A percentile compares a stretch with the other conserved stretches of the same genome.
Conservation (phyloP, 306 rosid genomes). For the Medicago arabica region DNA sequence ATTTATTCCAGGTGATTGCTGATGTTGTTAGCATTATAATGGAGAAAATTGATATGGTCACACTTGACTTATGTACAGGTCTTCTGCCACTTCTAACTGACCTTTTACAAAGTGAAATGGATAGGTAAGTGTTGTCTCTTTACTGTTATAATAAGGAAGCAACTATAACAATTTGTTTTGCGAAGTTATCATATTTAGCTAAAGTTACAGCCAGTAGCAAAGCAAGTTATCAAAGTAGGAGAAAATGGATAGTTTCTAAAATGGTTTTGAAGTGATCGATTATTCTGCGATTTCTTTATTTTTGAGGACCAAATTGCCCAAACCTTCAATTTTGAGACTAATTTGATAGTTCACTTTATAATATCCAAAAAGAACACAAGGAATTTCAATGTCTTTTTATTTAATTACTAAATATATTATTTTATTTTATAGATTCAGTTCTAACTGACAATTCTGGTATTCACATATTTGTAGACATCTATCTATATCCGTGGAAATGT, state of each 20-base stretch:
- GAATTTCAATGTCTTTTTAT: slow-evolving; percentile 12
- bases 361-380: slow-evolving; percentile 5
- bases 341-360: background rate
- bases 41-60: slow-evolving; percentile 75
- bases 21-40: slow-evolving; percentile 83
- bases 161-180: background rate
- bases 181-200: background rate
- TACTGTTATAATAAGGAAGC: slow-evolving; percentile 7
- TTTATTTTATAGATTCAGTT: slow-evolving; percentile 13
- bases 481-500: slow-evolving; percentile 81
- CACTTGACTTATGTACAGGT: slow-evolving; percentile 81
- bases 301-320: background rate
- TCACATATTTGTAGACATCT: slow-evolving; percentile 61
- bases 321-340: background rate
- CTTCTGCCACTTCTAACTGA: slow-evolving; percentile 75
- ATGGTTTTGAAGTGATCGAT: background rate
- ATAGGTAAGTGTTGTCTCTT: slow-evolving; percentile 57
- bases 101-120: slow-evolving; percentile 88
- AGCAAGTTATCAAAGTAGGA: background rate
- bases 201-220: background rate
- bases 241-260: background rate
- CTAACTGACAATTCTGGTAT: slow-evolving; percentile 42
- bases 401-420: background rate
- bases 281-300: background rate
- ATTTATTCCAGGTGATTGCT: slow-evolving; percentile 81